Evolutionary conservation across 2,329 filamentous ascomycete species (phyloP).

Genomic region (Colletotrichum sp.): DNA sequence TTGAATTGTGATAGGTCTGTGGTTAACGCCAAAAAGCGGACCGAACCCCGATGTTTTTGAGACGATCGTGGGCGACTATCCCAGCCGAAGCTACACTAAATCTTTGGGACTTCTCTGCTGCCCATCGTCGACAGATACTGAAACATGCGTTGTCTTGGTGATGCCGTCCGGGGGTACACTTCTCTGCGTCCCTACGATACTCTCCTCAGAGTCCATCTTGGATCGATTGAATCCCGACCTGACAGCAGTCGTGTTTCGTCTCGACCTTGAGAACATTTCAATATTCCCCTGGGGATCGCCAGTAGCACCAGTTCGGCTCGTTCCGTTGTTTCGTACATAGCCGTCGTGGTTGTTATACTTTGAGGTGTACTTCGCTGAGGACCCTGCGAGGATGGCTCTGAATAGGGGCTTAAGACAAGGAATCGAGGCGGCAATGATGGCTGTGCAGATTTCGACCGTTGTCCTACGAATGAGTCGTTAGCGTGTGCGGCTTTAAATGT

Average conservation of each 20-base stretch:
- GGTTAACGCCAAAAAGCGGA: not conserved
- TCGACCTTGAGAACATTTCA: not conserved
- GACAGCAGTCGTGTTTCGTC: not conserved
- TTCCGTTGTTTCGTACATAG: not conserved
- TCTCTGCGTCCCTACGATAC: not conserved
- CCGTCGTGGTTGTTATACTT: not conserved
- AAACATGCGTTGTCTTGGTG: constrained; percentile 9
- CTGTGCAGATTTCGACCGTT: constrained; percentile 30
- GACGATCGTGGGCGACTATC: not conserved
- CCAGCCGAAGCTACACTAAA: not conserved
- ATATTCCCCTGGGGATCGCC: not conserved
- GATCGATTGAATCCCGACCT: not conserved
- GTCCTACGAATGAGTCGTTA: constrained; percentile 19
- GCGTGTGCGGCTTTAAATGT: not conserved
- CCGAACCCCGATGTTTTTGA: not conserved
- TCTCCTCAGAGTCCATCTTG: constrained; percentile 5
- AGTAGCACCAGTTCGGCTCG: not conserved
- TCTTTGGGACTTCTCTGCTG: not conserved
- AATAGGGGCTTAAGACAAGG: constrained; percentile 32
- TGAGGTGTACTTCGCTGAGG: not conserved
- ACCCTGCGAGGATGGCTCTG: constrained; percentile 17
- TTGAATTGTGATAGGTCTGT: not conserved
- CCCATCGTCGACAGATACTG: not conserved
- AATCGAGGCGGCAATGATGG: constrained; percentile 31
- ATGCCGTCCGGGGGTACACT: not conserved